These are phyloP conservation scores for Heliamphora exappendiculata DNA, from an alignment of 148 eudicot species.

Conservation along the genomic window DNA sequence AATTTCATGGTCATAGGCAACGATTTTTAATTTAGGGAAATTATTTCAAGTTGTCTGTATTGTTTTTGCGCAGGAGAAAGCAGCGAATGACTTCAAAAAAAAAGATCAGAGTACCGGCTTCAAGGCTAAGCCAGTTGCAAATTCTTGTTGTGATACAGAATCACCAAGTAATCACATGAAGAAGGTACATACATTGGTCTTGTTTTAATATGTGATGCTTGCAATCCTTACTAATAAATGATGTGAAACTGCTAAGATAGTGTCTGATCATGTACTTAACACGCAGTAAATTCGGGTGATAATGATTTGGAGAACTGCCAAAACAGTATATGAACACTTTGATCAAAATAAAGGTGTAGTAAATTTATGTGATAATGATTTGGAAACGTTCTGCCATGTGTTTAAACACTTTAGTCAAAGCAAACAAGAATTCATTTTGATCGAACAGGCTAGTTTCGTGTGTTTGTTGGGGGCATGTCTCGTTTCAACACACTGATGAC, in stretches of 20 bases:
- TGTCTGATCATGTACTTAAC: background rate
- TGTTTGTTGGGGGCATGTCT: background rate
- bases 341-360: too few species aligned
- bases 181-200: conserved; percentile 15
- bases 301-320: conserved; percentile 3
- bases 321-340: too few species aligned
- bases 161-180: conserved; percentile 13
- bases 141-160: conserved; percentile 6
- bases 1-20: too few species aligned
- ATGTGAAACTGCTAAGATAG: too few species aligned
- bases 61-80: conserved; percentile 20
- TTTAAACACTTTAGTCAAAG: background rate
- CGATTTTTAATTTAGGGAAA: background rate
- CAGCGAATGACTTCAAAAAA: conserved; percentile 13
- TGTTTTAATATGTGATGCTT: background rate
- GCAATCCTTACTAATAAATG: background rate
- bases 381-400: background rate
- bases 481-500: too few species aligned
- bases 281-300: background rate
- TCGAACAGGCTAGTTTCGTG: background rate
- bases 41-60: background rate
- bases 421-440: background rate
- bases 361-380: background rate
- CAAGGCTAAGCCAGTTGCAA: conserved; percentile 8
- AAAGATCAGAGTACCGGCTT: conserved; percentile 10